Evolutionary conservation across 1,284 basidiomycete genomes (phyloP), one percentile per base, ranked within the genome.

Genomic region (Malassezia caprae): DNA sequence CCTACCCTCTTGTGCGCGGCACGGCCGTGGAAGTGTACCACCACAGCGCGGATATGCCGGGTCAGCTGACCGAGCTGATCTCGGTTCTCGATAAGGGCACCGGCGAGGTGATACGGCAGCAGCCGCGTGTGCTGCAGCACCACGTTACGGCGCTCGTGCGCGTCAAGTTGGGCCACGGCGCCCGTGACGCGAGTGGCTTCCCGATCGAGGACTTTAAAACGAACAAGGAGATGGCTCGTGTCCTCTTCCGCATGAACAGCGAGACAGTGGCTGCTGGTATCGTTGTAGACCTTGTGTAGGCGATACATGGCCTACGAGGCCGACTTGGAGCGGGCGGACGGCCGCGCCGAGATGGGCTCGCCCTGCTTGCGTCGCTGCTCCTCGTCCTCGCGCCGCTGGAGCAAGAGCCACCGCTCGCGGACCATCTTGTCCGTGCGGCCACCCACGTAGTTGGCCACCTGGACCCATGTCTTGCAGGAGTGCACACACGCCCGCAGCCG

Each of bases 171-270:
- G 65, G 63, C 12, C 51, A 50, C 40, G 61, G 57, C 2, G 65
- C 67, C 1, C 51, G 53, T 3, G 27, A 46, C 30, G 44, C 27
- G 2, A 17, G 27, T 26, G 66, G 65, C 10, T 59, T 61, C 26
- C 66, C 70, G 21, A 48, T 74, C 28, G 93, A 98, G 73, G 82
- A 86, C 1, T 93, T 93, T 60, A 76, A 83, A 3, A 78, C 79
- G n/a, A 96, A 90, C 77, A 96, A 96, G 76, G 89, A 94, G 62
- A 94, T 98, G 93, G 91, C 91, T 0, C 79, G 93, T 39, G 82
- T 98, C 43, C 75, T 98, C 50, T 79, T 98, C 58, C 79, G 93
- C 34, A 79, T 91, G 58, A 83, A 83, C 17, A 93, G 94, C 0
- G 90, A 96, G 78, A 96, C 93, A 0, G 87, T 98, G 57, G 89